phyloP scores from a whole-genome alignment of 176 grass and related monocot genomes.

The Aegilops tauschii region DNA sequence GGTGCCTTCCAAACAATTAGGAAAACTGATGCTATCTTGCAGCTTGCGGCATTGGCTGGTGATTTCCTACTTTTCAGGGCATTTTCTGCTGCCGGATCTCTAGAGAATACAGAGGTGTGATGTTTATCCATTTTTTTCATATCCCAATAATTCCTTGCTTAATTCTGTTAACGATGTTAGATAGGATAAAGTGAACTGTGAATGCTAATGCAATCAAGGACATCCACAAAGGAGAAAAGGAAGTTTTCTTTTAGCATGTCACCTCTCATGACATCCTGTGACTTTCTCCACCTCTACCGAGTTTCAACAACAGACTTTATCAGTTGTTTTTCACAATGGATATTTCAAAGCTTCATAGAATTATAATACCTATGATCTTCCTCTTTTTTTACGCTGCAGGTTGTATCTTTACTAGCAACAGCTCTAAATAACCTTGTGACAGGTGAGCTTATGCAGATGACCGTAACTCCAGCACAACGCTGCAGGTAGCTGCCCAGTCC shows the following conservation, averaged over 20 bases:
- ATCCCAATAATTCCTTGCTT: background rate
- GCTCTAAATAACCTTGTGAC: conserved; percentile 73
- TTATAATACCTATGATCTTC: background rate
- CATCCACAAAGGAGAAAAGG: background rate
- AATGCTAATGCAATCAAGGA: background rate
- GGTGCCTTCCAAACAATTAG: background rate
- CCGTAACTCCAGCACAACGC: conserved; percentile 54
- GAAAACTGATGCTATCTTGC: conserved; percentile 34
- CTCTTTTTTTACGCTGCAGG: conserved; percentile 27
- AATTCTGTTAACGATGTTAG: background rate
- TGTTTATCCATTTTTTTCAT: background rate
- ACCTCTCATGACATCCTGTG: background rate
- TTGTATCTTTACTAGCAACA: conserved; percentile 66
- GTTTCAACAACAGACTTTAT: background rate
- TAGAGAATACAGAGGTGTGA: conserved; percentile 59
- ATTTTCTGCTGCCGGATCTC: conserved; percentile 63
- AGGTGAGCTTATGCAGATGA: conserved; percentile 88
- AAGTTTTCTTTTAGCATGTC: background rate
- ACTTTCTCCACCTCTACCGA: background rate
- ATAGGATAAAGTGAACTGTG: background rate
- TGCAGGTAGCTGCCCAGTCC: conserved; percentile 47
- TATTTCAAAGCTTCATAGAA: background rate
- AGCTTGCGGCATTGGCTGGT: conserved; percentile 82
- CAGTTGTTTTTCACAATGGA: background rate
- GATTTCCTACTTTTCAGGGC: conserved; percentile 87